Evolutionary conservation across 805 yeast species (phyloP).

Genomic region (Hanseniaspora vineae): DNA sequence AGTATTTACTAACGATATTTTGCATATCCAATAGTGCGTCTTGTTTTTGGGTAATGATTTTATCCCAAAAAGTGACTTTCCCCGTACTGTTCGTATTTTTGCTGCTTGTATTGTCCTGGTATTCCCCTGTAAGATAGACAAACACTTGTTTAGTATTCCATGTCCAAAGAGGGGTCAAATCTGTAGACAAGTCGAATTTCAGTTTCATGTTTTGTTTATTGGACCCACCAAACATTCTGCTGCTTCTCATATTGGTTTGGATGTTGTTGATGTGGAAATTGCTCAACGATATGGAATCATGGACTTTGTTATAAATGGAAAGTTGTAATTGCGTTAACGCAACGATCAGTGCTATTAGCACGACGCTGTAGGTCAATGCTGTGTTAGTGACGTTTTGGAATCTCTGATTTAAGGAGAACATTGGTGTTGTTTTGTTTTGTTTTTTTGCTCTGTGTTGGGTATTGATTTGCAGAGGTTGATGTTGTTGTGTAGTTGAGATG

Average conservation of each 20-base stretch:
- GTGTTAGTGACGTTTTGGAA: slow-evolving; percentile 41
- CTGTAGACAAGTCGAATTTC: slow-evolving; percentile 60
- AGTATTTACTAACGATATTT: slow-evolving; percentile 56
- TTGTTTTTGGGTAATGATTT: slow-evolving; percentile 46
- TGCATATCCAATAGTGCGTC: slow-evolving; percentile 44
- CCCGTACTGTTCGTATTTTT: slow-evolving; percentile 31
- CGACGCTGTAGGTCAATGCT: slow-evolving; percentile 37
- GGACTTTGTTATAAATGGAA: slow-evolving; percentile 31
- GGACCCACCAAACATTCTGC: slow-evolving; percentile 55
- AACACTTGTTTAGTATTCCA: slow-evolving; percentile 98
- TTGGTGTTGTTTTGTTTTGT: slow-evolving; percentile 8
- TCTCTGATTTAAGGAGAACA: slow-evolving; percentile 32
- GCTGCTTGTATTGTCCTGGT: slow-evolving; percentile 46
- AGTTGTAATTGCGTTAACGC: slow-evolving; percentile 38
- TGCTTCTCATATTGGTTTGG: slow-evolving; percentile 35
- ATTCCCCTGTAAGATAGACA: slow-evolving; percentile 79
- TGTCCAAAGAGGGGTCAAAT: slow-evolving; percentile 69
- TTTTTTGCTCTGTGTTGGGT: background rate
- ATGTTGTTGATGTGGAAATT: slow-evolving; percentile 18
- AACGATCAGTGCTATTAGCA: slow-evolving; percentile 35
- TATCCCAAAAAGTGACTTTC: slow-evolving; percentile 85
- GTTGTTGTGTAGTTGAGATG: too few relatives aligned
- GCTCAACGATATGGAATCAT: slow-evolving; percentile 26
- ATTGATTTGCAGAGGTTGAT: background rate
- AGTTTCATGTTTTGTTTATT: slow-evolving; percentile 61